These are phyloP conservation scores for Austroboletus rostrupii DNA, from an alignment of 1,284 basidiomycete genomes.

Conservation along the genomic window DNA sequence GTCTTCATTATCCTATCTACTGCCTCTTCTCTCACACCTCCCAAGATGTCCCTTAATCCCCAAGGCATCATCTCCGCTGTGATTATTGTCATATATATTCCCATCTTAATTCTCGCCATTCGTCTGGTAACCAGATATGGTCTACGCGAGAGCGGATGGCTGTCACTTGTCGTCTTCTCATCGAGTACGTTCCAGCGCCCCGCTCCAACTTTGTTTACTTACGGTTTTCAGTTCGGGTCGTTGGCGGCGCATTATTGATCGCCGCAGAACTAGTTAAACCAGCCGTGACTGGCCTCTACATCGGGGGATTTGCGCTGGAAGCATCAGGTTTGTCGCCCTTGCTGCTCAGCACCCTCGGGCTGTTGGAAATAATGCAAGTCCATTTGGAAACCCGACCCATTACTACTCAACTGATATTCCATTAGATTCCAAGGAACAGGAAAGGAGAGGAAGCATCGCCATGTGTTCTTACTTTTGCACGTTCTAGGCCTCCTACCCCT, in stretches of 20 bases:
- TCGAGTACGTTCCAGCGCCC: slow-evolving; percentile 33
- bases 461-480: slow-evolving; percentile 38
- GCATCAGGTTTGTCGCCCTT: slow-evolving; percentile 51
- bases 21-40: not conserved
- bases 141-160: slow-evolving; percentile 54
- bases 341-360: slow-evolving; percentile 53
- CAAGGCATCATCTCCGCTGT: slow-evolving; percentile 55
- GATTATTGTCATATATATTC: slow-evolving; percentile 52
- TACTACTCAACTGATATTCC: slow-evolving; percentile 1
- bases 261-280: slow-evolving; percentile 42
- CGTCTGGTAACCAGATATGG: slow-evolving; percentile 50
- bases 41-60: slow-evolving; percentile 35
- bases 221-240: slow-evolving; percentile 45
- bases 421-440: slow-evolving; percentile 24
- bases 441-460: slow-evolving; percentile 17
- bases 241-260: slow-evolving; percentile 53
- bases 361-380: slow-evolving; percentile 58
- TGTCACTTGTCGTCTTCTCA: slow-evolving; percentile 54
- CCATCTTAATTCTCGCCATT: slow-evolving; percentile 43
- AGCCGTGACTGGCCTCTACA: slow-evolving; percentile 40
- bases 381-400: not conserved
- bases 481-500: slow-evolving; percentile 43
- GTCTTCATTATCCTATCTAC: not conserved
- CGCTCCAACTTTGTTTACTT: slow-evolving; percentile 8
- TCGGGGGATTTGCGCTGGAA: slow-evolving; percentile 53